Base-by-base conservation (phyloP, 768 basidiomycete genomes). In the Basidioascus undulatus region DNA sequence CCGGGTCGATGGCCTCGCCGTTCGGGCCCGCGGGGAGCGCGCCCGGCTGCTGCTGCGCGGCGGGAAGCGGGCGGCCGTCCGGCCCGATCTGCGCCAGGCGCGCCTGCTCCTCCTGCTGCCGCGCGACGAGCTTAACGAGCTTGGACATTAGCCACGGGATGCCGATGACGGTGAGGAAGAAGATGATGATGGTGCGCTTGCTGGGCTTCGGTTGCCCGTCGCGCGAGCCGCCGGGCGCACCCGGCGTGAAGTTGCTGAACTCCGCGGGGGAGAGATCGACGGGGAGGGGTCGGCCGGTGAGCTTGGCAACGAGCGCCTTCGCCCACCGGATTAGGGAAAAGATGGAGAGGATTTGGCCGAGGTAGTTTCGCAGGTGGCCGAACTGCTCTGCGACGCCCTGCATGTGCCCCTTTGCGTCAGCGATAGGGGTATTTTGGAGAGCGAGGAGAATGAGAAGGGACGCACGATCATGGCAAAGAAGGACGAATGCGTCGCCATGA, bases 301-400 rank as follows among this genome's bases (percentile, higher is more conserved):
- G 21, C 67, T 69, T 4, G 59, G 62, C 30, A 76, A 50, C 10
- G 72, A 59, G 35, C 73, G 72, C 43, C 68, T 72, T 55, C 61
- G 87, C 64, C 83, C 81, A 94, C 37, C 80, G 62, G 8, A 94
- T 52, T 37, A 96, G 67, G 4, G 83, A 82, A 53, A 98, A 94
- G 27, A 96, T 59, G 25, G 83, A 83, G 5, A 96, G 65, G 0
- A 96, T 83, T 54, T 86, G 86, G 19, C 84, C 87, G 13, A 96
- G 68, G 11, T 84, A 87, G 49, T 87, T 78, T 37, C 84, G 70
- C 32, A 94, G 70, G 50, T 83, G 81, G 3, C 73, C 74, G 52
- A 98, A 76, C 54, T 98, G 92, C 53, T 98, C 92, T 30, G 87
- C 68, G 34, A 98, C 89, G 46, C 83, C 81, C 38, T 87, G 83